Conservation (phyloP, 2,329 filamentous ascomycete species). For the Endoconidiophora polonica region DNA sequence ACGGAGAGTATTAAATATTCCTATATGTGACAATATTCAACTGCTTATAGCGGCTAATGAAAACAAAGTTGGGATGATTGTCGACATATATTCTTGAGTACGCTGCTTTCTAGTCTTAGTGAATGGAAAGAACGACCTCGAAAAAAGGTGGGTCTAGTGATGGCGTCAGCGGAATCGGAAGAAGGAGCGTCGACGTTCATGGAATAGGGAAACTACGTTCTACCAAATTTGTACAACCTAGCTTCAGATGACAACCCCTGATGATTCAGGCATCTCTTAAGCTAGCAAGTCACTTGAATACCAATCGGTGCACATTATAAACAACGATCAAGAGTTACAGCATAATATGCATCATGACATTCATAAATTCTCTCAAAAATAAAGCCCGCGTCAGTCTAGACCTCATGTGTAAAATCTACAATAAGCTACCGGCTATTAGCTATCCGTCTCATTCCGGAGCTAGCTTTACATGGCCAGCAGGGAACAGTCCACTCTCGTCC, state of each 20-base stretch:
- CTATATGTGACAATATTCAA: neutral
- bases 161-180: constrained; percentile 12
- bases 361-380: too few species aligned
- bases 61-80: neutral
- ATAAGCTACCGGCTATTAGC: too few species aligned
- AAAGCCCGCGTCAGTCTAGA: too few species aligned
- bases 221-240: neutral
- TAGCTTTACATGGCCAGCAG: constrained; percentile 54
- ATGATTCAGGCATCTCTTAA: too few species aligned
- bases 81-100: neutral
- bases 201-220: neutral
- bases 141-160: constrained; percentile 10
- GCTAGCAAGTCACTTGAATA: too few species aligned
- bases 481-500: constrained; percentile 63
- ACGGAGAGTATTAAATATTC: neutral
- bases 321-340: too few species aligned
- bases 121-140: neutral
- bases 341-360: too few species aligned
- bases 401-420: too few species aligned
- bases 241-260: too few species aligned
- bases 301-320: too few species aligned
- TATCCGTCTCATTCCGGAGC: neutral
- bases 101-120: neutral
- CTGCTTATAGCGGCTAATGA: neutral
- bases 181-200: neutral